Base-by-base conservation (phyloP, 768 basidiomycete species). In the Trametes meyenii region DNA sequence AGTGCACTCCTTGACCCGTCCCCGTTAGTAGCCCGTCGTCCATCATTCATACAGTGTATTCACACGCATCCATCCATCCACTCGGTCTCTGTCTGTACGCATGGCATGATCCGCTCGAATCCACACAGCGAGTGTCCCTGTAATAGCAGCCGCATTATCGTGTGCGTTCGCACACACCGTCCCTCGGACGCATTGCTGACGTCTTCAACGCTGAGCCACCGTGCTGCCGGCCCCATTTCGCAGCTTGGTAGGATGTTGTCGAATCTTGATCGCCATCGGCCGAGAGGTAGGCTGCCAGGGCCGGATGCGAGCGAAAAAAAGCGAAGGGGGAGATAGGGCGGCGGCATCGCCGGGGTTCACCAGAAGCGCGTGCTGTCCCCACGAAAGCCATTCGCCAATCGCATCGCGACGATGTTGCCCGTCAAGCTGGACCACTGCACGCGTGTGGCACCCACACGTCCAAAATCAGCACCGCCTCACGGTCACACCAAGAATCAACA, bases 361-460 rank as follows among this genome's bases (percentile, higher is more conserved):
- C 63, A 80, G 65, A 81, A 78, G 3, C 78, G 71, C 6, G 74
- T 80, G 42, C 73, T 75, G 12, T 72, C 70, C 0, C 78, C 71
- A 8, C 71, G 66, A 17, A 77, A 60, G 29, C 73, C 72, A 45
- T 71, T 74, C 49, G 74, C 63, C 73, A 75, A 70, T 2, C 81
- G 76, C 35, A 82, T 70, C 74, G 83, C 72, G 61, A 78, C 78
- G 45, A 80, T 71, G 46, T 81, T 81, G 12, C 80, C 78, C 0
- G 80, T 81, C 64, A 82, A 38, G 62, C 81, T 82, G 44, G 81
- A 82, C 57, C 77, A 82, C 81, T 82, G 59, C 35, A n/a, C 33
- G 8, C n/a, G n/a, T n/a, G n/a, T n/a, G 29, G 29, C 29, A 33
- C 29, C 29, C 29, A 21, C 17, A 58, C 16, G 45, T 42, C 11